These are phyloP conservation scores for Cubamyces lactineus DNA, from an alignment of 768 basidiomycete species.

Conservation along the genomic window DNA sequence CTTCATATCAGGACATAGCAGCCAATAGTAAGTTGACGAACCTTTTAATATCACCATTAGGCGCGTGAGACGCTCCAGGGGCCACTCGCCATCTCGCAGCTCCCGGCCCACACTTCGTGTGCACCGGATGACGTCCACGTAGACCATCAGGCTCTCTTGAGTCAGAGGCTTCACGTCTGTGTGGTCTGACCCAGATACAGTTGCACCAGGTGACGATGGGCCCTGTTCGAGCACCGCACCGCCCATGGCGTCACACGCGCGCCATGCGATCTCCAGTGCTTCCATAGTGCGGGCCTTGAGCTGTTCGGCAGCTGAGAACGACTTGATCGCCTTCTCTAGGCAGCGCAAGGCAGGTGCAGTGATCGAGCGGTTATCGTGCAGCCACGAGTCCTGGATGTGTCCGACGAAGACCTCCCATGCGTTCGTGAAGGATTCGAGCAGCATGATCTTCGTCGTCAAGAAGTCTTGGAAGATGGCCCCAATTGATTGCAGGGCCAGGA, in stretches of 20 bases:
- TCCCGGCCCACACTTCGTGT: constrained; percentile 54
- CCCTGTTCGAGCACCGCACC: constrained; percentile 45
- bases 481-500: constrained; percentile 80
- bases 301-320: constrained; percentile 44
- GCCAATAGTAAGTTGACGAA: constrained; percentile 26
- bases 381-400: constrained; percentile 71
- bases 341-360: constrained; percentile 86
- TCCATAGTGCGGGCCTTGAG: constrained; percentile 46
- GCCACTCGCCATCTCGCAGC: constrained; percentile 63
- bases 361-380: constrained; percentile 63
- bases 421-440: constrained; percentile 65
- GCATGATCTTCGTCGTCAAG: constrained; percentile 70
- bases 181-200: background rate
- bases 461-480: constrained; percentile 86
- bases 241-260: constrained; percentile 68
- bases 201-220: constrained; percentile 15
- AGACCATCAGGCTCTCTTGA: constrained; percentile 85
- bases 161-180: constrained; percentile 52
- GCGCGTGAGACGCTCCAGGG: constrained; percentile 60
- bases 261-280: constrained; percentile 70
- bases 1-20: background rate
- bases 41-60: constrained; percentile 84
- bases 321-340: constrained; percentile 76
- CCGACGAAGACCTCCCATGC: constrained; percentile 78
- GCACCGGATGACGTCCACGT: constrained; percentile 71